phyloP scores from a whole-genome alignment of 2,329 filamentous ascomycete genomes.

The Xylariomycetidae sp. region DNA sequence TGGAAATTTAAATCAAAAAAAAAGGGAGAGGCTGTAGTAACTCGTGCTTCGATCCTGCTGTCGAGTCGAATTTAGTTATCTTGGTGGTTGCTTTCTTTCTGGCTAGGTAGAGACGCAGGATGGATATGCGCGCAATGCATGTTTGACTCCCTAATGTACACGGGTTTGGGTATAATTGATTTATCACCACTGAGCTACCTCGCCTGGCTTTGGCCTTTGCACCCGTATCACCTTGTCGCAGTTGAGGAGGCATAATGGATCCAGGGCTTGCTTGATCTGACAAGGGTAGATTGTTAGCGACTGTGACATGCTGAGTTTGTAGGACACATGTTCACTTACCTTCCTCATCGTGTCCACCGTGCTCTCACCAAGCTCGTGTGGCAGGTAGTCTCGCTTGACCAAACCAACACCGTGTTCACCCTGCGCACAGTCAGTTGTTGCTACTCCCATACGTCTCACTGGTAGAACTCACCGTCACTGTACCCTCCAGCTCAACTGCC shows the following conservation, averaged over 20 bases:
- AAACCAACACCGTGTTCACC: slow-evolving; percentile 81
- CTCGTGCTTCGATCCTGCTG: too few relatives aligned
- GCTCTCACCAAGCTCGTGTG: slow-evolving; percentile 66
- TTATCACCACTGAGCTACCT: slow-evolving; percentile 40
- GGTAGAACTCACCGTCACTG: slow-evolving; percentile 58
- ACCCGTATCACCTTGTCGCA: slow-evolving; percentile 63
- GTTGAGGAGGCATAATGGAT: slow-evolving; percentile 66
- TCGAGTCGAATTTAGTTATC: too few relatives aligned
- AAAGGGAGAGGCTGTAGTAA: too few relatives aligned
- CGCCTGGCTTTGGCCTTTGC: slow-evolving; percentile 45
- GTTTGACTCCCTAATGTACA: too few relatives aligned
- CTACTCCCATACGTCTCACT: not conserved
- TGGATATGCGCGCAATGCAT: too few relatives aligned
- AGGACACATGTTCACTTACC: slow-evolving; percentile 35
- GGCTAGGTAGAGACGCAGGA: too few relatives aligned
- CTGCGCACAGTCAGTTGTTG: slow-evolving; percentile 22
- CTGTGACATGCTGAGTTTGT: not conserved
- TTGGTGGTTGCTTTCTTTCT: too few relatives aligned
- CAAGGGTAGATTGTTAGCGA: slow-evolving; percentile 6
- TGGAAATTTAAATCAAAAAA: too few relatives aligned
- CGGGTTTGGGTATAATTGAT: too few relatives aligned
- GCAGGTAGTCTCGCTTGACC: slow-evolving; percentile 78
- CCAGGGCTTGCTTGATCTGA: slow-evolving; percentile 73
- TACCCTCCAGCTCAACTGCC: slow-evolving; percentile 78
- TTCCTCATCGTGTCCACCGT: slow-evolving; percentile 81